Conservation (phyloP, 805 yeast genomes). For the Wickerhamiella azyma region DNA sequence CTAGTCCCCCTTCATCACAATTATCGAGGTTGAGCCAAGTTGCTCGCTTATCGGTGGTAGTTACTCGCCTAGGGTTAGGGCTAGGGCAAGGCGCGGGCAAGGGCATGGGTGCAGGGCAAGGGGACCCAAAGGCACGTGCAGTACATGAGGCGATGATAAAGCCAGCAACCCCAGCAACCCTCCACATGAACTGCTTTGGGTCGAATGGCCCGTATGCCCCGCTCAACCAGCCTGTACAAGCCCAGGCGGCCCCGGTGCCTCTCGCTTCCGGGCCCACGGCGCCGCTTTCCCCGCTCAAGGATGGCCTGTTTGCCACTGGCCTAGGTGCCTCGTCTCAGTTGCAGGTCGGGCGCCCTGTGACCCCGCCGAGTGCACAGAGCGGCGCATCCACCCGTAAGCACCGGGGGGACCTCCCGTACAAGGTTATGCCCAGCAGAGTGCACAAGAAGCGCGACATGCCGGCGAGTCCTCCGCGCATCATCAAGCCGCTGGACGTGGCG, state of each 20-base stretch:
- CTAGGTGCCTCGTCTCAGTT: too few relatives aligned
- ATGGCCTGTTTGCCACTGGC: neutral
- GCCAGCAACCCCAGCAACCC: neutral
- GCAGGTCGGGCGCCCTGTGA: neutral
- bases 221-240: too few relatives aligned
- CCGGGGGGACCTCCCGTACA: neutral
- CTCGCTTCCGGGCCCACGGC: too few relatives aligned
- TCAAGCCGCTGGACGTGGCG: slow-evolving; percentile 17
- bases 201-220: neutral
- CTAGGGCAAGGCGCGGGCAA: neutral
- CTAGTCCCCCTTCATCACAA: too few relatives aligned
- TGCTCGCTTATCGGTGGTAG: too few relatives aligned
- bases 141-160: neutral
- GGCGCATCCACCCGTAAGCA: slow-evolving; percentile 1
- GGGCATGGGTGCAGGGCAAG: neutral
- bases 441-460: slow-evolving; percentile 7
- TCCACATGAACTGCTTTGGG: neutral
- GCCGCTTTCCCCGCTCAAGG: neutral
- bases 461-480: slow-evolving; percentile 10
- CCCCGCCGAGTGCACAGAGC: too few relatives aligned
- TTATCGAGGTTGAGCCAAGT: too few relatives aligned
- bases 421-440: neutral
- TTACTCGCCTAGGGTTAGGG: too few relatives aligned
- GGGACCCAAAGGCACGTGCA: slow-evolving; percentile 2
- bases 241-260: too few relatives aligned